phyloP scores from a whole-genome alignment of 768 basidiomycete species.

The Mycena maculata region DNA sequence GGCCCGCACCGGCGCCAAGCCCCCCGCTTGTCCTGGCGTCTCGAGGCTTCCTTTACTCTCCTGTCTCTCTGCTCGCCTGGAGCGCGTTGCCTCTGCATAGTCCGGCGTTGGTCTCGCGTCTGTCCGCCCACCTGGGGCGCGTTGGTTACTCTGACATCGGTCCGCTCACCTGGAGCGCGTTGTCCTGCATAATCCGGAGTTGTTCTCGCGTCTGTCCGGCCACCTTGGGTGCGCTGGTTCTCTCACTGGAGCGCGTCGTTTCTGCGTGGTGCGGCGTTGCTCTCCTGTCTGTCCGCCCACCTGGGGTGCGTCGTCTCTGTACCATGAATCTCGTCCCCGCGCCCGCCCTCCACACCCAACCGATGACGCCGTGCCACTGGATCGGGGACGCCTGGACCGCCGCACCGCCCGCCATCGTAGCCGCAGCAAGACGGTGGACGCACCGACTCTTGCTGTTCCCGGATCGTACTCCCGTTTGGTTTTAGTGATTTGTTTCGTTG shows the following conservation, averaged over 20 bases:
- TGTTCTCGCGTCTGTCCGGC: not conserved
- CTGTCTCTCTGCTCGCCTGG: not conserved
- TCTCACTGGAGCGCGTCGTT: not conserved
- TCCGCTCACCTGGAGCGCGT: too few species aligned
- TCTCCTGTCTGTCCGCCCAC: not conserved
- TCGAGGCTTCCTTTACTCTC: not conserved
- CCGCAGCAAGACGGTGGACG: constrained; percentile 14
- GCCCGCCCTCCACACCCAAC: too few species aligned
- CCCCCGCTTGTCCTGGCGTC: not conserved
- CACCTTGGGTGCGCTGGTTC: not conserved
- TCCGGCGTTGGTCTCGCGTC: not conserved
- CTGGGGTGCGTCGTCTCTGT: not conserved
- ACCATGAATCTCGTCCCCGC: too few species aligned
- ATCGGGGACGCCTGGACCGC: constrained; percentile 18
- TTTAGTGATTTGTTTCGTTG: not conserved
- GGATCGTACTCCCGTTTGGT: not conserved
- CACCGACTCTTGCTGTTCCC: not conserved
- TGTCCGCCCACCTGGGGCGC: not conserved
- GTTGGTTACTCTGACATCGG: too few species aligned
- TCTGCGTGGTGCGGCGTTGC: not conserved
- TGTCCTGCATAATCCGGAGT: too few species aligned
- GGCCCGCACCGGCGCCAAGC: not conserved
- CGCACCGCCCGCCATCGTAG: constrained; percentile 6
- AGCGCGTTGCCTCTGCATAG: too few species aligned
- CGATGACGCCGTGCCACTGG: constrained; percentile 2